Evolutionary conservation across 1,139 yeast genomes (phyloP).

Genomic region (Sugiyamaella grinbergsii): DNA sequence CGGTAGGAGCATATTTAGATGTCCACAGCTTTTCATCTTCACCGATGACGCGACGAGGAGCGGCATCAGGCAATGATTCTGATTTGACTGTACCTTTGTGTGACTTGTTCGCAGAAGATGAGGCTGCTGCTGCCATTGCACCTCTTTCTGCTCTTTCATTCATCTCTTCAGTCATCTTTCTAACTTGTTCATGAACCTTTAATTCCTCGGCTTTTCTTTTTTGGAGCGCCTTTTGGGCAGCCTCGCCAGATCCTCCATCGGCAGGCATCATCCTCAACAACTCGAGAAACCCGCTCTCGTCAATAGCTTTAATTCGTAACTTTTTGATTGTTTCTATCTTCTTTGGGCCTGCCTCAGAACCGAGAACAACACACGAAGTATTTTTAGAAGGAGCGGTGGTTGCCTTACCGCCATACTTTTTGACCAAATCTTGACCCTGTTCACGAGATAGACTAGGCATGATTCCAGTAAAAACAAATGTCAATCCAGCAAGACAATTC

Average conservation of each 20-base stretch:
- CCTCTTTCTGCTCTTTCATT: slow-evolving; percentile 31
- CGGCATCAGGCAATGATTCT: slow-evolving; percentile 1
- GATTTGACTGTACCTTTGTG: not conserved
- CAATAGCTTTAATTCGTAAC: slow-evolving; percentile 74
- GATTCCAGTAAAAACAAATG: slow-evolving; percentile 91
- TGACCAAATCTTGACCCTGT: slow-evolving; percentile 73
- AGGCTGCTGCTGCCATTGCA: slow-evolving; percentile 2
- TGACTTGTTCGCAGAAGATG: no score
- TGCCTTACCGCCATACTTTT: slow-evolving; percentile 90
- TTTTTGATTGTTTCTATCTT: slow-evolving; percentile 79
- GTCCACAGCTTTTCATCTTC: slow-evolving; percentile 66
- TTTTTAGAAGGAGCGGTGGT: slow-evolving; percentile 83
- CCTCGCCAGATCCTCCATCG: slow-evolving; percentile 83
- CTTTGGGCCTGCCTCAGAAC: slow-evolving; percentile 97
- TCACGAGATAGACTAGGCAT: slow-evolving; percentile 78
- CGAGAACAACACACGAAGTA: slow-evolving; percentile 87
- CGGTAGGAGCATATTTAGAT: slow-evolving; percentile 83
- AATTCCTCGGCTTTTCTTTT: slow-evolving; percentile 70
- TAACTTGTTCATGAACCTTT: slow-evolving; percentile 52
- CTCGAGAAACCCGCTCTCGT: slow-evolving; percentile 81
- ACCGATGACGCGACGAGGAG: slow-evolving; percentile 7
- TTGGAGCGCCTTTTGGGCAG: slow-evolving; percentile 69
- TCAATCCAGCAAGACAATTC: slow-evolving; percentile 80
- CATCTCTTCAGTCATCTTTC: slow-evolving; percentile 46
- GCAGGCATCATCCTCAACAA: slow-evolving; percentile 81